These are phyloP conservation scores for Papiliotrema fonsecae DNA, from an alignment of 1,284 basidiomycete genomes.

Conservation along the genomic window DNA sequence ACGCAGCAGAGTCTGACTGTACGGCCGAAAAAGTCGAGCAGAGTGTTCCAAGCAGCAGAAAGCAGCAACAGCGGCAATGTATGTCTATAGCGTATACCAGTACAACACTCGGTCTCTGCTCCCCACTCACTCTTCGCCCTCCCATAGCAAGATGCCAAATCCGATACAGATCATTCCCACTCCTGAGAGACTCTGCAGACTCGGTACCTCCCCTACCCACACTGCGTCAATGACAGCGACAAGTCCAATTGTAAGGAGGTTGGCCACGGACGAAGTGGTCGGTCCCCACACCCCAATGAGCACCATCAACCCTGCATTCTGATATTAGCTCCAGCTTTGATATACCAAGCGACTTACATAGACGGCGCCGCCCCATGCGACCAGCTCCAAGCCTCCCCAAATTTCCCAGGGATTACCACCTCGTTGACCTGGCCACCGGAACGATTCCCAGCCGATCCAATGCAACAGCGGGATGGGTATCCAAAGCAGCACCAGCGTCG, in stretches of 20 bases:
- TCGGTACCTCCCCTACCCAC: conserved; percentile 37
- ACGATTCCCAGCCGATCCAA: conserved; percentile 37
- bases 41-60: no score
- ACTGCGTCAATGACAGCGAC: conserved; percentile 45
- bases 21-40: no score
- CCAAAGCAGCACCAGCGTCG: conserved; percentile 42
- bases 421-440: conserved; percentile 21
- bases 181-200: conserved; percentile 37
- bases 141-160: conserved; percentile 44
- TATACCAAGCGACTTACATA: conserved; percentile 31
- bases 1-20: no score
- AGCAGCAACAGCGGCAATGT: no score
- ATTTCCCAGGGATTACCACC: conserved; percentile 10
- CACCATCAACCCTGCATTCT: conserved; percentile 49
- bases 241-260: conserved; percentile 46
- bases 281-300: conserved; percentile 48
- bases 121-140: conserved; percentile 29
- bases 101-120: background rate
- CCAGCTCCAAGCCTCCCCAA: conserved; percentile 26
- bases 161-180: conserved; percentile 45
- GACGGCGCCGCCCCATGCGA: conserved; percentile 35
- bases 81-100: background rate
- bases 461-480: conserved; percentile 39
- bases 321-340: background rate
- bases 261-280: conserved; percentile 45